Base-by-base conservation (phyloP, 2,329 filamentous ascomycete species). In the Xylaria multiplex region DNA sequence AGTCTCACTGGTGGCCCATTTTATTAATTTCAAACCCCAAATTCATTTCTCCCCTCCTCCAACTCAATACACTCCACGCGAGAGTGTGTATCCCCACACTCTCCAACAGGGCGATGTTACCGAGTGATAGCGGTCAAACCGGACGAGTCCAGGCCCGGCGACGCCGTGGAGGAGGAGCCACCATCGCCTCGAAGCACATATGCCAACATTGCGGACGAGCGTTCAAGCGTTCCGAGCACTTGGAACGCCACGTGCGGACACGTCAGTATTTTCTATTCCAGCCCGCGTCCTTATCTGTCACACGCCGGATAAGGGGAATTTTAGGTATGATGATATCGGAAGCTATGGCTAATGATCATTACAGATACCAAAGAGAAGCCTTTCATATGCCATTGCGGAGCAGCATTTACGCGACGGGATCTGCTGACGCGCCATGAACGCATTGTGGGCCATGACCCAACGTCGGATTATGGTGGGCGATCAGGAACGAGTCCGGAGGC, bases 331-430 rank as follows among this genome's bases (percentile, higher is more conserved):
- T 7, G 22, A 16, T n/a, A 52, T 27, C 24, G 30, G 43, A 30
- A 30, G 19, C 35, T n/a, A 60, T 13, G 19, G 54, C 43, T 43
- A 30, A 37, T 13, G 3, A 57, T 35, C 27, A 30, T 19, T 43
- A 19, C 8, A 60, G 43, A 60, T 52, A 50, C 58, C 32, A 60
- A 60, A 22, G 58, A 60, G 46, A 60, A 60, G 58, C 58, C 58
- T 9, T 60, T 60, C 16, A 30, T 52, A 14, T 60, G 58, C 30
- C 30, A 42, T 19, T 50, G 46, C 30, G 58, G 58, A 6, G 45
- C 58, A 6, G 30, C 58, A 9, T 60, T 60, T 46, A 60, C 58
- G 24, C 58, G 58, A 48, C 58, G 58, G 30, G 58, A 60, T 49
- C 45, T 60, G 27, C 46, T 60, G 22, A 50, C 58, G 22, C 43